Evolutionary conservation across 2,329 filamentous ascomycete genomes (phyloP), one percentile per base, ranked within the genome.

Genomic region (Arachnopeziza araneosa): DNA sequence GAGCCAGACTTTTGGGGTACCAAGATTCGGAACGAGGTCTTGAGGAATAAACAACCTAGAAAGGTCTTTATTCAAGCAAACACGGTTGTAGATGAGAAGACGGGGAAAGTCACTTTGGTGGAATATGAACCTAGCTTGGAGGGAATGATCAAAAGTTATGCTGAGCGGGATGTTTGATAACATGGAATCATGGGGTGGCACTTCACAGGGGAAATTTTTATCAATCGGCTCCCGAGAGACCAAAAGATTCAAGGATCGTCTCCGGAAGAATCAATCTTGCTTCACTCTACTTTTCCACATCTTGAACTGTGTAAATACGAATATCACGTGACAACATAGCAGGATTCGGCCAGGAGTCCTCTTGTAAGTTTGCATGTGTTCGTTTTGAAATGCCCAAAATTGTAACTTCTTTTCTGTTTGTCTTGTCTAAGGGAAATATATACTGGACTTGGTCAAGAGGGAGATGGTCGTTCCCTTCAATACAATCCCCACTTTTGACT

Each of bases 1-100:
- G 89, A 89, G 60, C 76, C 85, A 56, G 87, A 90, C 49, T 97
- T 90, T 78, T 97, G 91, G 83, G 91, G 88, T 58, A 85, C 83
- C 65, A 88, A 88, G 76, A 84, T 97, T 24, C 82, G 93, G 59
- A 84, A 89, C 53, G 83, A 90, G 62, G 89, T 93, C 24, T 75
- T 93, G 50, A 79, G 81, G 68, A 89, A 90, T 75, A 91, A 91
- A 77, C 88, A 90, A 75, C 89, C 90, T n/a, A 79, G 89, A 61
- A 93, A 93, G 79, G 88, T 97, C 52, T 97, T 96, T 77, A 91
- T 97, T 57, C 93, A 97, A 78, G 91, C 91, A 61, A 98, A 96
- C 75, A 97, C 93, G 0, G 82, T 87, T 59, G 71, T 95, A 50
- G 84, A 88, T 63, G 81, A 84, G 72, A 77, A 81, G 14, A 84